These are phyloP conservation scores for Penicillium corylophilum DNA, from an alignment of 2,329 filamentous ascomycete species.

Conservation along the genomic window DNA sequence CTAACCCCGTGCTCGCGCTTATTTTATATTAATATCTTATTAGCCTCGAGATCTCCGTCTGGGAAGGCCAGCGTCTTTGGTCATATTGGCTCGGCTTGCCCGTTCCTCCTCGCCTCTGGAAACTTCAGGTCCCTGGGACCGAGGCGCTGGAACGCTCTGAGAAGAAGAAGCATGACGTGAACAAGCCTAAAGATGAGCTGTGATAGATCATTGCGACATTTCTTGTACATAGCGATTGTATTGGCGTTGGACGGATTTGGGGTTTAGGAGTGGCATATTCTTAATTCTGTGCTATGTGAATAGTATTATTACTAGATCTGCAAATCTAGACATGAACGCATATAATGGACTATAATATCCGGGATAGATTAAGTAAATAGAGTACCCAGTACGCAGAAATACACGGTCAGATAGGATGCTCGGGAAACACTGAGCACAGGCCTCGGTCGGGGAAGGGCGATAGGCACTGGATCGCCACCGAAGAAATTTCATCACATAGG, in stretches of 20 bases:
- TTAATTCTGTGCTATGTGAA: background rate
- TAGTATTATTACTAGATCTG: background rate
- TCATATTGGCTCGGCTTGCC: slow-evolving; percentile 64
- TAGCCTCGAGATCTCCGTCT: slow-evolving; percentile 53
- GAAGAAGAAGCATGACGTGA: no score
- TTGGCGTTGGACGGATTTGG: slow-evolving; percentile 16
- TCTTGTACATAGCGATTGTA: slow-evolving; percentile 17
- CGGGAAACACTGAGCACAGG: background rate
- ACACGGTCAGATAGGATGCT: background rate
- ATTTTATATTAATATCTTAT: slow-evolving; percentile 4
- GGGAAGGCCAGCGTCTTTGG: slow-evolving; percentile 58
- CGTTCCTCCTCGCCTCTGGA: slow-evolving; percentile 58
- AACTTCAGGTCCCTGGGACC: slow-evolving; percentile 44
- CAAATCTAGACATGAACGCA: background rate
- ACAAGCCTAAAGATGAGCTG: slow-evolving; percentile 33
- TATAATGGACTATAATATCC: background rate
- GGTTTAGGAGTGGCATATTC: background rate
- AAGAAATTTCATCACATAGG: slow-evolving; percentile 12
- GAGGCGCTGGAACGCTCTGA: background rate
- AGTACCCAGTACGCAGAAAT: background rate
- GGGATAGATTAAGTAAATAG: background rate
- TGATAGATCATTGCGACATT: slow-evolving; percentile 24
- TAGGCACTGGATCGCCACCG: slow-evolving; percentile 17
- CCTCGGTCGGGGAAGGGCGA: slow-evolving; percentile 1
- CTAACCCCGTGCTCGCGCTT: background rate